Evolutionary conservation across 2,329 filamentous ascomycete genomes (phyloP), one percentile per base, ranked within the genome.

Genomic region (Diaporthe sp.): DNA sequence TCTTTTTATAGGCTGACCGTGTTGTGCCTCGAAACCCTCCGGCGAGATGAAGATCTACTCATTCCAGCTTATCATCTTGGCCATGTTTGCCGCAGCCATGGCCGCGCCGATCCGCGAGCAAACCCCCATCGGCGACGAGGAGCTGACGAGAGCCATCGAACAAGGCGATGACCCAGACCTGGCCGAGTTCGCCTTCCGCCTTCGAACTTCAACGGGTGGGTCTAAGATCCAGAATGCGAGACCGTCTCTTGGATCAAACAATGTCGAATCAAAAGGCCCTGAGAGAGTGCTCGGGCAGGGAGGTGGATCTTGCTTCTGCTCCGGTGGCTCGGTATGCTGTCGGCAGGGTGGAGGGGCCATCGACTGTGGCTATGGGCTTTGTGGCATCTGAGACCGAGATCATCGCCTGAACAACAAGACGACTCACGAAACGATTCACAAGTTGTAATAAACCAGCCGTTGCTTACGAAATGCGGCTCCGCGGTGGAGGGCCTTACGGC

Each of bases 311-410:
- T 78, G 77, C 53, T 78, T 78, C 67, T 78, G 77, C 34, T 58
- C 76, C 4, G 76, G 77, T 25, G 76, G 77, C 34, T 76, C 77
- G 31, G 65, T 77, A 17, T 78, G 76, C 39, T 78, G 77, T 31
- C 72, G 74, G 17, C 68, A 42, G 39, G 37, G 34, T 19, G 28
- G 42, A 6, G 72, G 42, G n/a, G 57, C 60, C n/a, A 51, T 70
- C 1, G 65, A 76, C 57, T 76, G 76, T 31, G 71, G 65, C 34
- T 73, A 68, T 51, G 76, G 77, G 6, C 39, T 73, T 5, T 83
- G 82, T 58, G 79, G 82, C 5, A 76, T 83, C 37, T 82, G 78
- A 78, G 39, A 19, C 25, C 1, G 49, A 39, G 7, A 22, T 5
- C 25, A 39, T 42, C 44, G 3, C 22, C 13, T 37, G 28, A 39